phyloP scores from a whole-genome alignment of 768 basidiomycete genomes.

The Hypholoma fasciculare region DNA sequence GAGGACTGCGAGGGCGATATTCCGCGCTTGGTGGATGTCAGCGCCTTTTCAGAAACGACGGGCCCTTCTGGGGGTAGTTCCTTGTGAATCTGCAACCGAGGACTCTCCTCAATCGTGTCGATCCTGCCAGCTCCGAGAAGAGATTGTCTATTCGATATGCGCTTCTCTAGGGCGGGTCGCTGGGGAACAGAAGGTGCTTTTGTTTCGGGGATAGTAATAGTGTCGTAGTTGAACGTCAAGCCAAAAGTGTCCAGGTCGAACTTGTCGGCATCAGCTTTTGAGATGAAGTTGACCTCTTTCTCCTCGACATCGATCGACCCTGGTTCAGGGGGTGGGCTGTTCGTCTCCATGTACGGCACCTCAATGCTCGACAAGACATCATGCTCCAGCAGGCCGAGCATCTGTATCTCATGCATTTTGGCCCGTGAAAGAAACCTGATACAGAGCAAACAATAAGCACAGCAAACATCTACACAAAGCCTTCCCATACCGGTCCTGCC shows the following conservation, averaged over 20 bases:
- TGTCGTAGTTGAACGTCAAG: slow-evolving; percentile 37
- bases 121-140: slow-evolving; percentile 42
- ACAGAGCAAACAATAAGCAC: slow-evolving; percentile 4
- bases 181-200: slow-evolving; percentile 42
- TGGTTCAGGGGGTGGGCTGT: background rate
- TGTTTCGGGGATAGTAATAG: slow-evolving; percentile 21
- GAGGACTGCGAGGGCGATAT: slow-evolving; percentile 71
- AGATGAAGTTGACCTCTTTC: slow-evolving; percentile 33
- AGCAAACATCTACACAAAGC: background rate
- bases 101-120: slow-evolving; percentile 72
- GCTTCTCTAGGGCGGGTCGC: slow-evolving; percentile 41
- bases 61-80: slow-evolving; percentile 53
- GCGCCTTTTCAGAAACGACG: slow-evolving; percentile 13
- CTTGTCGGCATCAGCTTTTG: slow-evolving; percentile 62
- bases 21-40: slow-evolving; percentile 36
- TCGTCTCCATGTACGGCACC: slow-evolving; percentile 71
- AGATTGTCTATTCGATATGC: slow-evolving; percentile 51
- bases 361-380: slow-evolving; percentile 89
- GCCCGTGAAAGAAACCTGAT: slow-evolving; percentile 86
- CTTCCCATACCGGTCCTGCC: slow-evolving; percentile 62
- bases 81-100: slow-evolving; percentile 40
- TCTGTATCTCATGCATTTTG: slow-evolving; percentile 97
- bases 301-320: slow-evolving; percentile 15
- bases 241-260: slow-evolving; percentile 76
- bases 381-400: slow-evolving; percentile 89